A percentile compares a stretch with the other conserved stretches of the same genome.
Evolutionary conservation across 2,329 filamentous ascomycete species (phyloP).

Genomic region (Fusarium vanettenii): DNA sequence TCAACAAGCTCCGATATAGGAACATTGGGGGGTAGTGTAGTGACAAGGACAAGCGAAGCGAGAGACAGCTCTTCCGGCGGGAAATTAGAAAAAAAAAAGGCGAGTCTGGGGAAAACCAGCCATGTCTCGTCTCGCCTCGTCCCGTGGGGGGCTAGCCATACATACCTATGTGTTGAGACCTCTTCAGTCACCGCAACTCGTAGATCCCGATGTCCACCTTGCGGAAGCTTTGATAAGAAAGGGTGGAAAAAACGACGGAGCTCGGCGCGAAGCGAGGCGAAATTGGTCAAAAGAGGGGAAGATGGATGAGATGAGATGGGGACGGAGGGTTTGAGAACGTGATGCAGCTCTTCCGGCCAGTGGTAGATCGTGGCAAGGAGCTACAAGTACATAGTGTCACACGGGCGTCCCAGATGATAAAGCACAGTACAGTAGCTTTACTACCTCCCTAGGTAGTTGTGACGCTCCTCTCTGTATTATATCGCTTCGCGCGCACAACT

Average conservation of each 20-base stretch:
- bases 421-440: neutral
- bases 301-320: conserved; percentile 14
- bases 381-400: conserved; percentile 3
- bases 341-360: neutral
- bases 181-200: conserved; percentile 15
- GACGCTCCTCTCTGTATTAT: neutral
- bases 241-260: neutral
- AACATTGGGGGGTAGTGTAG: neutral
- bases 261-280: neutral
- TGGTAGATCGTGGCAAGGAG: neutral
- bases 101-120: neutral
- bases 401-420: conserved; percentile 7
- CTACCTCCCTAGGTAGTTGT: neutral
- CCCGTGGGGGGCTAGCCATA: neutral
- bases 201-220: conserved; percentile 14
- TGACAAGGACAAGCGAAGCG: conserved; percentile 1
- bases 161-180: neutral
- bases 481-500: conserved; percentile 5
- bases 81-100: conserved; percentile 9
- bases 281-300: conserved; percentile 16
- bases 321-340: conserved; percentile 10
- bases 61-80: conserved; percentile 12
- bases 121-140: conserved; percentile 1
- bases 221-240: conserved; percentile 1
- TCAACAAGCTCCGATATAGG: neutral